A percentile compares a stretch with the other conserved stretches of the same genome.
These are phyloP conservation scores for Dendrobium huoshanense DNA, from an alignment of 106 monocot genomes.

Conservation along the genomic window DNA sequence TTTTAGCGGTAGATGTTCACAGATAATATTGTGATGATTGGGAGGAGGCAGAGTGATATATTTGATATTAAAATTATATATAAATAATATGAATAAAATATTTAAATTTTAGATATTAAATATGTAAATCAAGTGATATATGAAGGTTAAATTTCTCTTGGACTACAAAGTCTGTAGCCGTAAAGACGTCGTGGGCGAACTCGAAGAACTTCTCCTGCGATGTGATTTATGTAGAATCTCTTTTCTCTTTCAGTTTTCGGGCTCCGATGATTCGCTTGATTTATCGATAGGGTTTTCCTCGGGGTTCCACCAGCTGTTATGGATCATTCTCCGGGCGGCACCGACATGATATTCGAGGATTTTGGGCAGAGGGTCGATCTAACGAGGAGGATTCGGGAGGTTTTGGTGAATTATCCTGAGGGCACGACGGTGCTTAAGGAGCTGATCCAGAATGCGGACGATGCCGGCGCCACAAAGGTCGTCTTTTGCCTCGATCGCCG, in stretches of 20 bases:
- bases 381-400: slow-evolving; percentile 86
- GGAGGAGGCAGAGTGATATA: too few relatives aligned
- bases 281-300: not conserved
- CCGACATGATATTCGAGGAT: slow-evolving; percentile 69
- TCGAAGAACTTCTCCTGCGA: too few relatives aligned
- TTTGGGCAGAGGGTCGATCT: slow-evolving; percentile 96
- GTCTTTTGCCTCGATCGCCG: slow-evolving; percentile 91
- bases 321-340: slow-evolving; percentile 14
- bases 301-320: not conserved
- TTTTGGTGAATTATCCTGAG: slow-evolving; percentile 90
- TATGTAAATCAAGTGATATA: too few relatives aligned
- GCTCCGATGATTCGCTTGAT: not conserved
- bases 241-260: not conserved
- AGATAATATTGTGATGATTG: too few relatives aligned
- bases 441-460: slow-evolving; percentile 98
- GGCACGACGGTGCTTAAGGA: slow-evolving; percentile 96
- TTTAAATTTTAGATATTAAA: too few relatives aligned
- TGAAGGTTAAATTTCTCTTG: too few relatives aligned
- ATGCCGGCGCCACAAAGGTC: slow-evolving; percentile 80
- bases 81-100: too few relatives aligned
- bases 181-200: too few relatives aligned
- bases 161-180: too few relatives aligned
- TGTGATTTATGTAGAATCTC: too few relatives aligned
- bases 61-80: too few relatives aligned
- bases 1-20: too few relatives aligned